A percentile compares a stretch with the other conserved stretches of the same genome.
These are phyloP conservation scores for Starmerella khaoyaiensis DNA, from an alignment of 805 yeast species.

Conservation along the genomic window DNA sequence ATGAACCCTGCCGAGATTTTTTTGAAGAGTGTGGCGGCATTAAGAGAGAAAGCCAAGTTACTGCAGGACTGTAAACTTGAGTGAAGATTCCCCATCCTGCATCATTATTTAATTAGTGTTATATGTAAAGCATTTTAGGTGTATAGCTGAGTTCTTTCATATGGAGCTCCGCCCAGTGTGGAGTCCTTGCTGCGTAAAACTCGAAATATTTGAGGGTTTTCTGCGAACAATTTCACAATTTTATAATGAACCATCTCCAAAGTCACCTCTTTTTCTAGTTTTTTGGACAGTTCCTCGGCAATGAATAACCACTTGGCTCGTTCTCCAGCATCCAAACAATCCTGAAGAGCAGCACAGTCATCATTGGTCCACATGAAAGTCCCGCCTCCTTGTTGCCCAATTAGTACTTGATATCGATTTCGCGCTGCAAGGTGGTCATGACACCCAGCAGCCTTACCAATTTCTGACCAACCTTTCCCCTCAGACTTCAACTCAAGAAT, in stretches of 20 bases:
- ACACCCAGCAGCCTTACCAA: slow-evolving; percentile 50
- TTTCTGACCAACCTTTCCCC: slow-evolving; percentile 62
- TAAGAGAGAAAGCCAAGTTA: slow-evolving; percentile 50
- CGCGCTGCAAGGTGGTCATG: slow-evolving; percentile 61
- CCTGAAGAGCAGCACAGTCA: slow-evolving; percentile 40
- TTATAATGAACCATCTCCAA: slow-evolving; percentile 44
- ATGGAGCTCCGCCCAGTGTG: slow-evolving; percentile 19
- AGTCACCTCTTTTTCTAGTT: slow-evolving; percentile 37
- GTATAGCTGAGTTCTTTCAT: slow-evolving; percentile 10
- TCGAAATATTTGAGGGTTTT: slow-evolving; percentile 46
- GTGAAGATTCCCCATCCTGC: no score
- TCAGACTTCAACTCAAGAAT: slow-evolving; percentile 47
- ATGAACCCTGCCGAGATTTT: slow-evolving; percentile 95
- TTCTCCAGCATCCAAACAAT: slow-evolving; percentile 55
- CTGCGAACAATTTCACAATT: slow-evolving; percentile 40
- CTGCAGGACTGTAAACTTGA: slow-evolving; percentile 18
- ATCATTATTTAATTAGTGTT: no score
- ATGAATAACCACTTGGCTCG: slow-evolving; percentile 55
- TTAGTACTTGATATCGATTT: slow-evolving; percentile 64
- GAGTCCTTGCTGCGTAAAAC: slow-evolving; percentile 27
- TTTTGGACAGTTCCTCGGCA: slow-evolving; percentile 46
- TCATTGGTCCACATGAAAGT: slow-evolving; percentile 48
- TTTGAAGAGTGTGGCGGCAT: slow-evolving; percentile 72
- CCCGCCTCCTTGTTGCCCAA: slow-evolving; percentile 74
- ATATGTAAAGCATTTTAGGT: no score